Evolutionary conservation across 495 filamentous ascomycete species (phyloP), one percentile per base, ranked within the genome.

Genomic region (Geopyxis carbonaria): DNA sequence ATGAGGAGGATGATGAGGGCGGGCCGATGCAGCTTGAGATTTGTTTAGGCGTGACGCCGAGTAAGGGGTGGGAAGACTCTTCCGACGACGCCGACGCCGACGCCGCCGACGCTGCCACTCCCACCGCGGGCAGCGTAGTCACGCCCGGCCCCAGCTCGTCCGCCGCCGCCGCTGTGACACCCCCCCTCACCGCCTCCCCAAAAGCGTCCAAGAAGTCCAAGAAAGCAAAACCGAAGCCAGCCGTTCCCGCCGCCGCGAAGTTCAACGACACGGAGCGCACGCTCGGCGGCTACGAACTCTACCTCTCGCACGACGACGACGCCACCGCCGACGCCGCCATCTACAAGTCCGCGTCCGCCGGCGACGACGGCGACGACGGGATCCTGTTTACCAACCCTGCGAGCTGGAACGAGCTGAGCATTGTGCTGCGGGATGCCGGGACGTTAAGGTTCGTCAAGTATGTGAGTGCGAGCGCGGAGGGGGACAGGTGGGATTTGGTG

Each of bases 381-480:
- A 79, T 94, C 39, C 67, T 95, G 9, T 92, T 95, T 64, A 81
- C 75, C 55, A 82, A 80, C 57, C 76, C 81, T 1, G 79, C 85
- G 0, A 64, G 73, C 7, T 97, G 87, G 86, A 94, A 94, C 59
- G 76, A 73, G 29, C 66, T 95, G 58, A 78, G 72, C 47, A 69
- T 99, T 31, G 91, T 95, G 10, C 61, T 99, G 31, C 70, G 91
- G 32, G 89, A 99, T 55, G 70, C 68, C 36, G 85, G 81, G 5
- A 76, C 79, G 5, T 66, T 97, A 51, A 72, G 78, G 60, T 95
- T 95, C 56, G 84, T 94, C 53, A 99, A 95, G 66, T 99, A 93
- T 58, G 80, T 95, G 25, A 86, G 79, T 63, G 64, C 62, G 11
- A 67, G 61, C 22, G 87, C 89, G 3, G 70, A 70, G 52, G 87